phyloP scores from a whole-genome alignment of 1,139 yeast species.

The Arxiozyma heterogenica region DNA sequence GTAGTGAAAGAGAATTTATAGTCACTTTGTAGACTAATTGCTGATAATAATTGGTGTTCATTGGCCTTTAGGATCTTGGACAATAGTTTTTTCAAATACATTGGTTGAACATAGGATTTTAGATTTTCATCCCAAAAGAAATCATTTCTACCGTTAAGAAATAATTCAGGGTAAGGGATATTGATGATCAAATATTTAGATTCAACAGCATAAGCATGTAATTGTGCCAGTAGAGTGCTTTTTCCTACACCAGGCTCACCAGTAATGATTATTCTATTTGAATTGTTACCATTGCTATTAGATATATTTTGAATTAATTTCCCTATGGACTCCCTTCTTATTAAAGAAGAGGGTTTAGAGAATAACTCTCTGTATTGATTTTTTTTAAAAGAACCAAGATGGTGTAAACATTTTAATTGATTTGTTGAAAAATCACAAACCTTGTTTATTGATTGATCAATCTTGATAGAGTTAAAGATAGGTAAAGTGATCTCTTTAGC shows the following conservation, averaged over 20 bases:
- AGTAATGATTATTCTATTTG: constrained; percentile 47
- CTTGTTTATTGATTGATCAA: constrained; percentile 13
- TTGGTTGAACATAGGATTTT: constrained; percentile 64
- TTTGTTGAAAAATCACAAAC: constrained; percentile 18
- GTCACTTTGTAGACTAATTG: constrained; percentile 44
- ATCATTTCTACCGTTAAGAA: constrained; percentile 67
- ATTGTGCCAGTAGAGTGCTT: constrained; percentile 63
- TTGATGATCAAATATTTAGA: constrained; percentile 53
- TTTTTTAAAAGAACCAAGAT: constrained; percentile 51
- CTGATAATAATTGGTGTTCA: constrained; percentile 37
- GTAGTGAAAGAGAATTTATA: constrained; percentile 30
- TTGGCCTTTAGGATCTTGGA: constrained; percentile 52
- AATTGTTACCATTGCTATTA: constrained; percentile 12
- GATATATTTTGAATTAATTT: constrained; percentile 11
- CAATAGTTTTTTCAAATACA: constrained; percentile 58
- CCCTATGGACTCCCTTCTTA: constrained; percentile 33
- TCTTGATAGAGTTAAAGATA: constrained; percentile 14
- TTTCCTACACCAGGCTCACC: constrained; percentile 82
- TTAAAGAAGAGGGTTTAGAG: constrained; percentile 46
- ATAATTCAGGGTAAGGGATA: constrained; percentile 50
- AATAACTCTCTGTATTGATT: constrained; percentile 59
- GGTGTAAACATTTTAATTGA: constrained; percentile 23
- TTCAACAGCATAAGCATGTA: constrained; percentile 49
- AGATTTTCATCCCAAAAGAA: constrained; percentile 46
- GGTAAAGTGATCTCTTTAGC: constrained; percentile 22